These are phyloP conservation scores for Pichia paraexigua DNA, from an alignment of 805 yeast species.

Conservation along the genomic window DNA sequence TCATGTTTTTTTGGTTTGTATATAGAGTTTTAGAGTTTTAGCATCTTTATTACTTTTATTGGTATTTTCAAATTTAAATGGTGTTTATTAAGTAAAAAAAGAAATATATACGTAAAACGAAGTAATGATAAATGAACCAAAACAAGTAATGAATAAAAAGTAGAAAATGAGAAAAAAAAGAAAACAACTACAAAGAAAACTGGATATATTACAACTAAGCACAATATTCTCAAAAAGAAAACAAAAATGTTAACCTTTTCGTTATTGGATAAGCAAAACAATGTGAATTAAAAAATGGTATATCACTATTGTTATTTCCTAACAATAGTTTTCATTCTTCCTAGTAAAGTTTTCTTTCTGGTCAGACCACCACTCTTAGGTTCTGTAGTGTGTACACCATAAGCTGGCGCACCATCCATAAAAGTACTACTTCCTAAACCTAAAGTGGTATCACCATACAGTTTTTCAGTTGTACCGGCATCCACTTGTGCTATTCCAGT, in stretches of 20 bases:
- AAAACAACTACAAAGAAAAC: background rate
- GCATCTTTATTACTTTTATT: no score
- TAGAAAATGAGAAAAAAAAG: background rate
- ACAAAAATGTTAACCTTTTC: background rate
- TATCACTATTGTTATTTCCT: conserved; percentile 8
- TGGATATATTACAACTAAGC: background rate
- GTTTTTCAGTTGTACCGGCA: conserved; percentile 47
- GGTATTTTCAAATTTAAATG: background rate
- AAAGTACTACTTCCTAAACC: conserved; percentile 93
- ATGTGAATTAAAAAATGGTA: background rate
- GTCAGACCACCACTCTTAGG: conserved; percentile 50
- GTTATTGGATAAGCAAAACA: background rate
- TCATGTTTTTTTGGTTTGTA: conserved; percentile 50
- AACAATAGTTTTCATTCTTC: conserved; percentile 76
- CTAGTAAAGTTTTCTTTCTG: conserved; percentile 75
- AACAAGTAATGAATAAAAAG: background rate
- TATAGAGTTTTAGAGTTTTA: background rate
- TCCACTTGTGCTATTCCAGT: conserved; percentile 61
- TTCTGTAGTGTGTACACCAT: conserved; percentile 14
- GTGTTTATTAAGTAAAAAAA: background rate
- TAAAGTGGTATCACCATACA: conserved; percentile 76
- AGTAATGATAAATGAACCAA: background rate
- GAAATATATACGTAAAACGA: no score
- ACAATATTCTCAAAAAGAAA: background rate
- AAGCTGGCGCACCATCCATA: conserved; percentile 93